Conservation (phyloP, 441 rosid species). For the Syzygium malaccense region DNA sequence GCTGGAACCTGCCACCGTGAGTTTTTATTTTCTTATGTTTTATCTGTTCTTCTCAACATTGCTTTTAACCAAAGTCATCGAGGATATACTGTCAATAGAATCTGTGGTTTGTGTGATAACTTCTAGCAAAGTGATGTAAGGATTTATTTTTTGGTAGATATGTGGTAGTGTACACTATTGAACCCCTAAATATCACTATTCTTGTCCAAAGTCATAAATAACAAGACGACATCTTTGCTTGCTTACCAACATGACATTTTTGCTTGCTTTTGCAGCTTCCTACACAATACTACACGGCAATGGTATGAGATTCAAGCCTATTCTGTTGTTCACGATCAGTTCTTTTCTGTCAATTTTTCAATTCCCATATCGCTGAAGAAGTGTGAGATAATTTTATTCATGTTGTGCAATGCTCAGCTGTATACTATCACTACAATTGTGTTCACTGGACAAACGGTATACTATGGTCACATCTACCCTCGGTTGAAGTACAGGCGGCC, state of each 20-base stretch:
- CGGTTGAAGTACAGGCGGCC: constrained; percentile 24
- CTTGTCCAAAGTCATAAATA: not conserved
- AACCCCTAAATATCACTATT: not conserved
- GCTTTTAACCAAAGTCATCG: not conserved
- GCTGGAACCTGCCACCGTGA: constrained; percentile 84
- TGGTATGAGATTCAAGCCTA: constrained; percentile 27
- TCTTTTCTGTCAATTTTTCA: not conserved
- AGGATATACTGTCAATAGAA: not conserved
- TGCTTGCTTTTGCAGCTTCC: constrained; percentile 67
- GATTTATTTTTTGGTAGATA: not conserved
- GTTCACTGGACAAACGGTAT: constrained; percentile 50
- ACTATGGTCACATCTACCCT: constrained; percentile 61
- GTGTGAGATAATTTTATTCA: not conserved
- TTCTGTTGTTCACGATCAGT: not conserved
- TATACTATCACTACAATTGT: constrained; percentile 49
- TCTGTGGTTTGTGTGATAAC: not conserved
- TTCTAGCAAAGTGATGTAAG: not conserved
- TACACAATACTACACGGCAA: constrained; percentile 71
- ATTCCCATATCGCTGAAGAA: not conserved
- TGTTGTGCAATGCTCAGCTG: constrained; percentile 30
- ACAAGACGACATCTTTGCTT: not conserved
- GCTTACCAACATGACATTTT: not conserved
- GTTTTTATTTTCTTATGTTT: constrained; percentile 8
- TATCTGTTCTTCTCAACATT: not conserved
- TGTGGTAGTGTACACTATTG: not conserved